These are phyloP conservation scores for Vickermania ingenoplastis DNA, from an alignment of 208 protist genomes.

Conservation along the genomic window DNA sequence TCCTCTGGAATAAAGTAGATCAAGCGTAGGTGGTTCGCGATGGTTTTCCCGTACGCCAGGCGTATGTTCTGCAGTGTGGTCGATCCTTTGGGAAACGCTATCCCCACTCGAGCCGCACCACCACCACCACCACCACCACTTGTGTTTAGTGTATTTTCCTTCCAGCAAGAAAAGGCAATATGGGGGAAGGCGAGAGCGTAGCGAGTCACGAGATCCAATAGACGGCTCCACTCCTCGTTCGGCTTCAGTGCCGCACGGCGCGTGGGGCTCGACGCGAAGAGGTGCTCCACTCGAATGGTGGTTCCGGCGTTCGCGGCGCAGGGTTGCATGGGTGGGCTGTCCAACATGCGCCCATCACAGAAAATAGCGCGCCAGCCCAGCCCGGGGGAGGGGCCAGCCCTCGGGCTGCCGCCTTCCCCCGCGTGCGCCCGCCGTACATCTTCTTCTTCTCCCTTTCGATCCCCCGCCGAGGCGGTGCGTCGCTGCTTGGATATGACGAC, in stretches of 20 bases:
- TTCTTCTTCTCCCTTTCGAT: no score
- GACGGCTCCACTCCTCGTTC: constrained; percentile 89
- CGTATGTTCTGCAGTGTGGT: constrained; percentile 63
- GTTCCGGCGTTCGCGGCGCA: constrained; percentile 81
- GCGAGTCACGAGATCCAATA: constrained; percentile 85
- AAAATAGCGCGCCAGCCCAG: constrained; percentile 55
- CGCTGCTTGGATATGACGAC: constrained; percentile 56
- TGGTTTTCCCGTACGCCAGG: constrained; percentile 34
- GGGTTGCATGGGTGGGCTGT: constrained; percentile 46
- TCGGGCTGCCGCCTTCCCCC: background rate
- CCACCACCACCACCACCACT: constrained; percentile 24
- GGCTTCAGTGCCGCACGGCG: constrained; percentile 67
- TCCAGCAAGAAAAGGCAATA: constrained; percentile 55
- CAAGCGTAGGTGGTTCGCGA: constrained; percentile 46
- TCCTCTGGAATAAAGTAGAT: constrained; percentile 25
- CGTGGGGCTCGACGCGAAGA: constrained; percentile 84
- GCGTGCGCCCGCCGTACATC: background rate
- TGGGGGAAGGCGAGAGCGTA: constrained; percentile 80
- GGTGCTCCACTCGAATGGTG: constrained; percentile 72
- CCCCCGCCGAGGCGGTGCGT: background rate
- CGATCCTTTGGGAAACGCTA: constrained; percentile 56
- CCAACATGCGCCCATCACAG: constrained; percentile 90
- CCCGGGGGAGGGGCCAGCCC: background rate
- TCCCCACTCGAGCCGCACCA: constrained; percentile 10
- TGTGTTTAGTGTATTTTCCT: no score